phyloP scores from a whole-genome alignment of 306 rosid species.

The Chamaecrista fasciculata region DNA sequence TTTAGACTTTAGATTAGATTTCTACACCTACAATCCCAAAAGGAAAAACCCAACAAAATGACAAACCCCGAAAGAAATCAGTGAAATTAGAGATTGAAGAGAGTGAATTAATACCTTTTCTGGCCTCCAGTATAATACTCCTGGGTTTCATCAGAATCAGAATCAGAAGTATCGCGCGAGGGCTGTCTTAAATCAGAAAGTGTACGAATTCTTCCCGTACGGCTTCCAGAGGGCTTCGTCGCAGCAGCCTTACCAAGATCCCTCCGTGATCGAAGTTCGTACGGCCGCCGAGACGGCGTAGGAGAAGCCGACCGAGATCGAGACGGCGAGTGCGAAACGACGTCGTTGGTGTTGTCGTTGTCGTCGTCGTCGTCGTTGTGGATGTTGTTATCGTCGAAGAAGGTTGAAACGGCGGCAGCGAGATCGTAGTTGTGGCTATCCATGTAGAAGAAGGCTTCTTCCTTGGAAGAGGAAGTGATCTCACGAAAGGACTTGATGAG shows the following conservation, averaged over 20 bases:
- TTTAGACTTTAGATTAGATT: not conserved
- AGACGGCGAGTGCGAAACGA: constrained; percentile 15
- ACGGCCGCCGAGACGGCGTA: constrained; percentile 51
- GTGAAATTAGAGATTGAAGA: not conserved
- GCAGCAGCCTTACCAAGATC: constrained; percentile 34
- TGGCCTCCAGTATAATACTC: constrained; percentile 90
- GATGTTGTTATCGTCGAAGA: constrained; percentile 46
- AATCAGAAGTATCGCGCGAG: constrained; percentile 41
- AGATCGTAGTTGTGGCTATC: constrained; percentile 88
- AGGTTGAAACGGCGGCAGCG: constrained; percentile 89
- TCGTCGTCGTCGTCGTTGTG: not conserved
- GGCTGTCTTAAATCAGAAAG: constrained; percentile 70
- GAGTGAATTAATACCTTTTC: constrained; percentile 55
- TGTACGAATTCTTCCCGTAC: constrained; percentile 60
- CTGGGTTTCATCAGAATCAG: constrained; percentile 74
- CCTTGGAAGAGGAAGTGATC: constrained; percentile 74
- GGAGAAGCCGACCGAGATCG: constrained; percentile 18
- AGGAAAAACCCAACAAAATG: not conserved
- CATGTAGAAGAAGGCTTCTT: constrained; percentile 85
- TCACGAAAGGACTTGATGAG: constrained; percentile 68
- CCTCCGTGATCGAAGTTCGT: constrained; percentile 74
- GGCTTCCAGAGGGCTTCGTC: constrained; percentile 49
- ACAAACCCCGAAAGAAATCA: not conserved
- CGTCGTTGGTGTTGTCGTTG: not conserved
- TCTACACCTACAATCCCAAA: not conserved